Percentiles rank a stretch among this genome's conserved stretches.
Evolutionary conservation across 352 stramenopile genomes (phyloP).

Genomic region (Pythium vanterpoolii): DNA sequence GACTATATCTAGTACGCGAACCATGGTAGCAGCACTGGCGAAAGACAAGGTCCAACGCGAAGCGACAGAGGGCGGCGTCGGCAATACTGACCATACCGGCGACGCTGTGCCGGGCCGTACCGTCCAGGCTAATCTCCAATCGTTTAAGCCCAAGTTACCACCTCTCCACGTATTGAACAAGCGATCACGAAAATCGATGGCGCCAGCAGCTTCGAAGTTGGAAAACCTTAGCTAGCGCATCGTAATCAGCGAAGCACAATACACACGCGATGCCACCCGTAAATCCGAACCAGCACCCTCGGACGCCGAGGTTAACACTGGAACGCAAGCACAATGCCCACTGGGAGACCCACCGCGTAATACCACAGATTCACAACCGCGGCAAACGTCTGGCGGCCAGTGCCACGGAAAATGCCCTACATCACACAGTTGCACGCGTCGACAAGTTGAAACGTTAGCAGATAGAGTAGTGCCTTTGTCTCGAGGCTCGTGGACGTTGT

Average conservation of each 20-base stretch:
- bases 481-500: constrained; percentile 36
- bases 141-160: constrained; percentile 9
- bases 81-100: background rate
- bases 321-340: constrained; percentile 58
- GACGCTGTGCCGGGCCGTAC: background rate
- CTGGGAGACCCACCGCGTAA: constrained; percentile 69
- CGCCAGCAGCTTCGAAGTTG: background rate
- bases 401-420: constrained; percentile 67
- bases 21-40: background rate
- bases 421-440: constrained; percentile 49
- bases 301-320: constrained; percentile 37
- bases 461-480: constrained; percentile 37
- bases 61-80: background rate
- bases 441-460: constrained; percentile 44
- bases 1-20: background rate
- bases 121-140: background rate
- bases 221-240: background rate
- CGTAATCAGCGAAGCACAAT: constrained; percentile 6
- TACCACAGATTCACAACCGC: constrained; percentile 68
- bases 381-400: constrained; percentile 52
- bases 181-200: constrained; percentile 1
- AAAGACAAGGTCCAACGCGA: background rate
- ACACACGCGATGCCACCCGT: constrained; percentile 31
- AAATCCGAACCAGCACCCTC: constrained; percentile 61
- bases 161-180: constrained; percentile 19